These are phyloP conservation scores for Haberlea rhodopensis DNA, from an alignment of 257 asterid genomes.

Conservation along the genomic window DNA sequence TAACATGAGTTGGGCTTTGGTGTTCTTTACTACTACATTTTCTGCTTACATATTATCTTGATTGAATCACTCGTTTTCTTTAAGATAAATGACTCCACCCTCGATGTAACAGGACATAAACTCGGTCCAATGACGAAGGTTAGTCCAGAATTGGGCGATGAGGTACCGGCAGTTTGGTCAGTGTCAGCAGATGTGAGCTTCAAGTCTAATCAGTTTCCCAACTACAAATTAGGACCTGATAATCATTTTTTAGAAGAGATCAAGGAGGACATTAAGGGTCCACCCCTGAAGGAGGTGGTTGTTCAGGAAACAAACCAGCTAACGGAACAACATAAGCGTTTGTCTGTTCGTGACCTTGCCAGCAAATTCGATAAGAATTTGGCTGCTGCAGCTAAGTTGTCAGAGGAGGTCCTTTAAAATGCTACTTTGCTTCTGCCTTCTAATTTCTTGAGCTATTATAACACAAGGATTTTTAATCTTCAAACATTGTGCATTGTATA, in stretches of 20 bases:
- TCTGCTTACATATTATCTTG: neutral
- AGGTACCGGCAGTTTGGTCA: slow-evolving; percentile 51
- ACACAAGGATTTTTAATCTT: neutral
- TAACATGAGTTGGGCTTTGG: neutral
- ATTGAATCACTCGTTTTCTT: slow-evolving; percentile 1
- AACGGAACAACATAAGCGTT: slow-evolving; percentile 79
- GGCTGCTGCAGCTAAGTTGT: slow-evolving; percentile 91
- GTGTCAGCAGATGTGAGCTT: slow-evolving; percentile 80
- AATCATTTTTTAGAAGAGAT: slow-evolving; percentile 76
- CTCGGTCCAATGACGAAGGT: slow-evolving; percentile 73
- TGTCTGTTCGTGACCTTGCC: slow-evolving; percentile 95
- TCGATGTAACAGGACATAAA: slow-evolving; percentile 29
- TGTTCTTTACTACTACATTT: neutral
- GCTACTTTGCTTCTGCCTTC: neutral
- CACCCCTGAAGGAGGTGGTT: slow-evolving; percentile 80
- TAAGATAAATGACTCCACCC: neutral
- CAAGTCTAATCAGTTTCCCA: slow-evolving; percentile 65
- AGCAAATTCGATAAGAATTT: slow-evolving; percentile 93
- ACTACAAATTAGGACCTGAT: slow-evolving; percentile 83
- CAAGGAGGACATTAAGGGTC: slow-evolving; percentile 68
- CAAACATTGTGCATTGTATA: neutral
- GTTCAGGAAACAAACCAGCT: slow-evolving; percentile 63
- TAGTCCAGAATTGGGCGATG: slow-evolving; percentile 72
- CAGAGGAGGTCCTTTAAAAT: slow-evolving; percentile 62
- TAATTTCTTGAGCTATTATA: neutral